Evolutionary conservation across 1,284 basidiomycete genomes (phyloP), one percentile per base, ranked within the genome.

Genomic region (Peniophora sp.): DNA sequence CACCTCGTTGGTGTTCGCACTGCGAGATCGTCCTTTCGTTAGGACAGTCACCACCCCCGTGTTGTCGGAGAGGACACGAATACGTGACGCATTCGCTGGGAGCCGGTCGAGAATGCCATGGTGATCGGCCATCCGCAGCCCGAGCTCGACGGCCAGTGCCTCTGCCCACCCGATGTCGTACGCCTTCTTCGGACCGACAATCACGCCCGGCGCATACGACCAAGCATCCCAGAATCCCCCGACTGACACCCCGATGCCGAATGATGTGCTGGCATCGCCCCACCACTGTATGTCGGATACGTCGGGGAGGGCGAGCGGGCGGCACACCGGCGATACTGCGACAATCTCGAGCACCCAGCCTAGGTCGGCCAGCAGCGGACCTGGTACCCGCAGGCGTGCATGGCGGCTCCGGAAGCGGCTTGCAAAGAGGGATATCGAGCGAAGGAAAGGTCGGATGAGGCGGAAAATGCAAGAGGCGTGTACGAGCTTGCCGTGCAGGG

Each of bases 81-180:
- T 3, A 15, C 36, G 45, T n/a, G 44, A 41, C 1, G 48, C 42
- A 18, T 11, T 6, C 3, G 23, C 24, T 14, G 52, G 51, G 52
- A 51, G 46, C 34, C 24, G 2, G 24, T 20, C 8, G 8, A 60
- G 47, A 6, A 58, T 23, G 24, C 52, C 49, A 12, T 56, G 48
- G 1, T 55, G 46, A 0, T 55, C 1, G 0, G 63, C 57, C 34
- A 67, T 17, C 24, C 49, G 49, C 48, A 69, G 56, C 22, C 61
- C 64, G 1, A 68, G 52, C 50, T 69, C 64, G 20, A 70, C 63
- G 11, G 65, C 66, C 0, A 68, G 62, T 14, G 63, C 66, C 53
- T 70, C 68, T 17, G 68, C 66, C 69, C 63, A 69, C 32, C 65
- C 65, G 35, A 72, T 69, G 52, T 70, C 61, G 62, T 43, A 59